A percentile compares a stretch with the other conserved stretches of the same genome.
Evolutionary conservation across 2,329 filamentous ascomycete species (phyloP).

Genomic region (Nemania serpens): DNA sequence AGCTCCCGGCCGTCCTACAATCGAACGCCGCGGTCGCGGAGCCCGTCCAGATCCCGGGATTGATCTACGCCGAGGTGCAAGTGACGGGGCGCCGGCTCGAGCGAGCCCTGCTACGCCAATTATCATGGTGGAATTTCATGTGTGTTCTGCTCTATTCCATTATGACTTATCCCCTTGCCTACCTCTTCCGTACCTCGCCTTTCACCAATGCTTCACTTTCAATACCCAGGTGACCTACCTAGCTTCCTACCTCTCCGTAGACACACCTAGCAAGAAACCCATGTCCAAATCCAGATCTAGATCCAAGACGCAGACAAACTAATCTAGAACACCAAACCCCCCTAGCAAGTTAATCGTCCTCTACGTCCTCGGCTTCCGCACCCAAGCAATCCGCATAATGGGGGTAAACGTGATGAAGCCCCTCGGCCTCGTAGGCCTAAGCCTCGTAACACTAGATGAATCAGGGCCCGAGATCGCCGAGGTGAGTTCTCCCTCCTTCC

Average conservation of each 20-base stretch:
- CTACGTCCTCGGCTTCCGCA: slow-evolving; percentile 64
- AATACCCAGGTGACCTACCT: no score
- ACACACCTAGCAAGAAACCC: no score
- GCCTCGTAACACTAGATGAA: slow-evolving; percentile 69
- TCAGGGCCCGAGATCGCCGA: slow-evolving; percentile 65
- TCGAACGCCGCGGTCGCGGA: slow-evolving; percentile 57
- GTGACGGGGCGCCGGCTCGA: slow-evolving; percentile 77
- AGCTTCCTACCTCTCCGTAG: no score
- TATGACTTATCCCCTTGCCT: neutral
- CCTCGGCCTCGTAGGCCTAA: slow-evolving; percentile 73
- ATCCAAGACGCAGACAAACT: neutral
- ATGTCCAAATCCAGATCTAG: neutral
- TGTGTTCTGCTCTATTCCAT: slow-evolving; percentile 41
- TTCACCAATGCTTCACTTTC: no score
- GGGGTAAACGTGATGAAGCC: slow-evolving; percentile 72
- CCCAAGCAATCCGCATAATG: slow-evolving; percentile 71
- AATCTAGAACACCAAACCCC: neutral
- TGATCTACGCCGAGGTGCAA: slow-evolving; percentile 69
- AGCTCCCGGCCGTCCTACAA: slow-evolving; percentile 50
- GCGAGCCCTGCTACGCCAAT: slow-evolving; percentile 65
- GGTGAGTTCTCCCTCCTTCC: slow-evolving; percentile 37
- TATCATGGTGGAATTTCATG: slow-evolving; percentile 71
- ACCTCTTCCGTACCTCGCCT: no score
- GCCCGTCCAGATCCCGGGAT: slow-evolving; percentile 64
- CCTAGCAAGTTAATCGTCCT: slow-evolving; percentile 63